These are phyloP conservation scores for Endotrypanum monterogeii DNA, from an alignment of 208 protist species.

Conservation along the genomic window DNA sequence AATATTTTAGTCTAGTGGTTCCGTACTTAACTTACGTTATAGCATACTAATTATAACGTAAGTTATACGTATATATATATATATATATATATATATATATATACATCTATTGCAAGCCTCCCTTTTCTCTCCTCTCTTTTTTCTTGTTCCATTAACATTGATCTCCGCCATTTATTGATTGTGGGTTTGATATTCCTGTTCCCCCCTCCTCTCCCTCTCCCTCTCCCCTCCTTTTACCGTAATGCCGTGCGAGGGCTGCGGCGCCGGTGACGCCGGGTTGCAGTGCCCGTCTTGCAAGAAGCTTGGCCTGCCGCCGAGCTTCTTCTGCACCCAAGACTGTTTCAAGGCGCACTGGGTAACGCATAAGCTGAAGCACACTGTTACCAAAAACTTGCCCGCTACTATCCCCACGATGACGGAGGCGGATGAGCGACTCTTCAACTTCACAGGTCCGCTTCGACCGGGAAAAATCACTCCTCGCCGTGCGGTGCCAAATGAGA, in stretches of 20 bases:
- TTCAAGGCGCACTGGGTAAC: constrained; percentile 88
- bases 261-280: constrained; percentile 61
- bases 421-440: constrained; percentile 60
- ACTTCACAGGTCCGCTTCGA: constrained; percentile 84
- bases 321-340: constrained; percentile 89
- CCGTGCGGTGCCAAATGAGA: constrained; percentile 71
- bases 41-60: no score
- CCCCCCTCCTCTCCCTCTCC: neutral
- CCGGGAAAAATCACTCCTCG: constrained; percentile 87
- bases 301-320: constrained; percentile 84
- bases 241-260: constrained; percentile 89
- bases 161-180: neutral
- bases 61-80: neutral
- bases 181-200: neutral
- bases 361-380: constrained; percentile 88
- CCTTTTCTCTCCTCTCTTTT: neutral
- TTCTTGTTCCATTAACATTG: neutral
- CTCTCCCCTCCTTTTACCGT: neutral
- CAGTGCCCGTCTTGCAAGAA: constrained; percentile 94
- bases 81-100: neutral
- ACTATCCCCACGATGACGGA: constrained; percentile 91
- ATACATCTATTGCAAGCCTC: neutral
- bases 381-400: constrained; percentile 48
- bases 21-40: no score
- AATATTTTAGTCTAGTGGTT: no score